Conservation (phyloP, 179 eudicot genomes). For the Beta macrorhiza region DNA sequence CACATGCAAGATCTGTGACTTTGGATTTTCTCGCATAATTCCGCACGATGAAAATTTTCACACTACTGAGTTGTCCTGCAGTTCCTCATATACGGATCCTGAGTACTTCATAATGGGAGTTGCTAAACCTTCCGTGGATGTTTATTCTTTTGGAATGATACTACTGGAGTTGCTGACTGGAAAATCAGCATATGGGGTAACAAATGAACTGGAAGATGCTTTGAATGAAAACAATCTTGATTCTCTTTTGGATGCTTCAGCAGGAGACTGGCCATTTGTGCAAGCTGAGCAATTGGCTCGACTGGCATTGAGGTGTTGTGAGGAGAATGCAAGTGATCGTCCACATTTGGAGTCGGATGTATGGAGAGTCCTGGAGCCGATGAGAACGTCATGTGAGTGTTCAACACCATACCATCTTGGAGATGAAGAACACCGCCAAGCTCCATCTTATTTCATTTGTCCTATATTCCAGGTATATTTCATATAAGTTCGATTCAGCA, state of each 20-base stretch:
- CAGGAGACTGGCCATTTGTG: slow-evolving; percentile 54
- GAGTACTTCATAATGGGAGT: slow-evolving; percentile 54
- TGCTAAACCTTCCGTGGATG: slow-evolving; percentile 54
- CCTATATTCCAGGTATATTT: slow-evolving; percentile 73
- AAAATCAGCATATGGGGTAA: slow-evolving; percentile 31
- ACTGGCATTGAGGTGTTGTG: slow-evolving; percentile 49
- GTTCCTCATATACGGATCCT: slow-evolving; percentile 59
- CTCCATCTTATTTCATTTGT: slow-evolving; percentile 74
- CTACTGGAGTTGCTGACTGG: slow-evolving; percentile 44
- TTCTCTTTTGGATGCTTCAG: slow-evolving; percentile 42
- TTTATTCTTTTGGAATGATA: slow-evolving; percentile 77
- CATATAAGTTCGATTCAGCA: too few relatives aligned
- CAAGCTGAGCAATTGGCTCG: slow-evolving; percentile 47
- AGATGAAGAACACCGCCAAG: slow-evolving; percentile 46
- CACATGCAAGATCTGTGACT: slow-evolving; percentile 61
- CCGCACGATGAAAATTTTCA: slow-evolving; percentile 37
- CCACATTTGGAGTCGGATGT: slow-evolving; percentile 57
- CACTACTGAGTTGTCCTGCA: slow-evolving; percentile 29
- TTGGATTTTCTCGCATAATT: slow-evolving; percentile 52
- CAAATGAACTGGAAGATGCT: slow-evolving; percentile 31
- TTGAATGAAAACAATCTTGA: slow-evolving; percentile 28
- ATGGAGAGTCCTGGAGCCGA: slow-evolving; percentile 73
- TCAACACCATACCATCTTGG: slow-evolving; percentile 33
- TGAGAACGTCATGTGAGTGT: slow-evolving; percentile 56
- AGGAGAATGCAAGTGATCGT: slow-evolving; percentile 26